phyloP scores from a whole-genome alignment of 2,329 filamentous ascomycete genomes.

The Ophiostoma novo-ulmi region DNA sequence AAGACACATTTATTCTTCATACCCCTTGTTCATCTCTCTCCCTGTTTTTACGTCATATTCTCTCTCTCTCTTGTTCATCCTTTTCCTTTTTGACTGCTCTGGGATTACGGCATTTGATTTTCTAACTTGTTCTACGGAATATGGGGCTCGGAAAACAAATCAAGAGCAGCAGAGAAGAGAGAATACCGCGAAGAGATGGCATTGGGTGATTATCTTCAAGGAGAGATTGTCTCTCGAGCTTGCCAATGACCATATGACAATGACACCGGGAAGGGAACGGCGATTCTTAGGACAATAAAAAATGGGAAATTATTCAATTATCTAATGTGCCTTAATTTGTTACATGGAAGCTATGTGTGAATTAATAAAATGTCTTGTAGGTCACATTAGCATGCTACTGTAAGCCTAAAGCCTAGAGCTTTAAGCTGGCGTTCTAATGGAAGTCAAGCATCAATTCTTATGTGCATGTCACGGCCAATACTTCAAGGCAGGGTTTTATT shows the following conservation, averaged over 20 bases:
- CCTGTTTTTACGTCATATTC: not conserved
- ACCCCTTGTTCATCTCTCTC: conserved; percentile 12
- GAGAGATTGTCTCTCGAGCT: not conserved
- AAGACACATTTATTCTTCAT: conserved; percentile 7
- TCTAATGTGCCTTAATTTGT: not conserved
- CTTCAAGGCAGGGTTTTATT: not conserved
- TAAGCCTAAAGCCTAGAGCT: too few relatives aligned
- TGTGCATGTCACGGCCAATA: not conserved
- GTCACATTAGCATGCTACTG: too few relatives aligned
- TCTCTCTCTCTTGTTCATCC: not conserved
- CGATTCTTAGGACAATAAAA: not conserved
- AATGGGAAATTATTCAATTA: not conserved
- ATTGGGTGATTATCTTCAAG: not conserved
- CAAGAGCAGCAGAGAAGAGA: not conserved
- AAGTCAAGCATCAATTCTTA: too few relatives aligned
- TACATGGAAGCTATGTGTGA: not conserved
- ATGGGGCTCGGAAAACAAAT: not conserved
- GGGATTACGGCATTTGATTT: not conserved
- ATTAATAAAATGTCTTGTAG: not conserved
- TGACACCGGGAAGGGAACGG: not conserved
- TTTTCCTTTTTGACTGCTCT: not conserved
- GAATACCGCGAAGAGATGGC: not conserved
- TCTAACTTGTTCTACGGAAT: too few relatives aligned
- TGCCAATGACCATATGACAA: not conserved
- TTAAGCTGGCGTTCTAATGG: too few relatives aligned